These are phyloP conservation scores for Arctium lappa DNA, from an alignment of 129 eudicot species.

Conservation along the genomic window DNA sequence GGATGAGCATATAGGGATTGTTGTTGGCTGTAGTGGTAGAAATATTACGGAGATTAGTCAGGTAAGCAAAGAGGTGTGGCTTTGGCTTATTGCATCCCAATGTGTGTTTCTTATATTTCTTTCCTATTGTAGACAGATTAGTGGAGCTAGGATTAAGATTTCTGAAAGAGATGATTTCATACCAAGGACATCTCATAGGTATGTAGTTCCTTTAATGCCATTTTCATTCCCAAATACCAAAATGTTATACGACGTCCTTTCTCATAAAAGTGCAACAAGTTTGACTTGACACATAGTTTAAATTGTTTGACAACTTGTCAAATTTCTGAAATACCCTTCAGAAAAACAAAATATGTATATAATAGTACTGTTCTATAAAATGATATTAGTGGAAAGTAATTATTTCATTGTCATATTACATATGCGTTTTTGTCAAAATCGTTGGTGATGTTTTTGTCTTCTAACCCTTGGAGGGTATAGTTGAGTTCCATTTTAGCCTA, in stretches of 20 bases:
- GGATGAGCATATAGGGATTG: constrained; percentile 87
- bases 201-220: constrained; percentile 11
- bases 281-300: neutral
- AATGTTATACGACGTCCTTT: neutral
- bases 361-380: too few species aligned
- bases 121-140: constrained; percentile 51
- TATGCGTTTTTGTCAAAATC: neutral
- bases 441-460: too few species aligned
- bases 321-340: too few species aligned
- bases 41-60: constrained; percentile 75
- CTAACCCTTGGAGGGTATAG: too few species aligned
- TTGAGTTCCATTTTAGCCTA: too few species aligned
- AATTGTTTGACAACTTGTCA: neutral
- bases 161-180: constrained; percentile 95
- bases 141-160: constrained; percentile 90
- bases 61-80: constrained; percentile 34
- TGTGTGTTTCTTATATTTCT: constrained; percentile 2
- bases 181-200: constrained; percentile 89
- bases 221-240: neutral
- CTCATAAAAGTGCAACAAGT: neutral
- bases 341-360: too few species aligned
- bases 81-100: constrained; percentile 1
- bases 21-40: constrained; percentile 93
- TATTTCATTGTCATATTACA: neutral
- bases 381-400: neutral